Evolutionary conservation across 371 early-diverging fungal species (phyloP).

Genomic region (Dentiscutata heterogama): DNA sequence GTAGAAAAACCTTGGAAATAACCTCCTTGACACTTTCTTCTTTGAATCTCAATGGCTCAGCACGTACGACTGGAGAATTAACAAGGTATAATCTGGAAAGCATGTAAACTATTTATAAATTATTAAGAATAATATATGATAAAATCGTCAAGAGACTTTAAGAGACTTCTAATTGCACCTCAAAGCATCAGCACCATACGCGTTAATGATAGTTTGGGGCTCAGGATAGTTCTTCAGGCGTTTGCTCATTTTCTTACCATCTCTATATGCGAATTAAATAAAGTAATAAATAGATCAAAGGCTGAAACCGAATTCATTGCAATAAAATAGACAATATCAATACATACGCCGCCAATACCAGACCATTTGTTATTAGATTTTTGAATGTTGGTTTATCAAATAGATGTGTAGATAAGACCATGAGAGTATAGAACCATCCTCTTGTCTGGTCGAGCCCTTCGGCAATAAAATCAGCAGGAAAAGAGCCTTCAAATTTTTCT

Average conservation of each 20-base stretch:
- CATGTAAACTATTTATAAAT: not conserved
- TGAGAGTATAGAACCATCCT: conserved; percentile 99
- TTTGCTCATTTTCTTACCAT: conserved; percentile 99
- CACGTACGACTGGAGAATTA: conserved; percentile 99
- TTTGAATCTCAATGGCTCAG: conserved; percentile 97
- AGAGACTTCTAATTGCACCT: conserved; percentile 54
- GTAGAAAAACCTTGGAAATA: conserved; percentile 95
- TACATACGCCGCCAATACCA: conserved; percentile 93
- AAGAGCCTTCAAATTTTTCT: conserved; percentile 84
- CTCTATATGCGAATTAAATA: conserved; percentile 57
- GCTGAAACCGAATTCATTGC: no score
- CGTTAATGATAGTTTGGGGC: conserved; percentile 88
- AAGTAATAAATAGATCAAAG: no score
- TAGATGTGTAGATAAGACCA: conserved; percentile 98
- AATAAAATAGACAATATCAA: not conserved
- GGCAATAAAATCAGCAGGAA: conserved; percentile 99
- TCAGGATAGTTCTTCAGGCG: conserved; percentile 99
- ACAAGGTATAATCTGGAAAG: conserved; percentile 86
- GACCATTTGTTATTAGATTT: conserved; percentile 99
- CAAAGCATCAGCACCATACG: conserved; percentile 99
- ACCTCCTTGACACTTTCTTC: conserved; percentile 99
- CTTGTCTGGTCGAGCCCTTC: conserved; percentile 99
- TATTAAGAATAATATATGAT: not conserved
- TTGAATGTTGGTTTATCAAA: conserved; percentile 99
- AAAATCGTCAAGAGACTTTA: not conserved